Evolutionary conservation across 1,284 basidiomycete genomes (phyloP).

Genomic region (Agaricales sp.): DNA sequence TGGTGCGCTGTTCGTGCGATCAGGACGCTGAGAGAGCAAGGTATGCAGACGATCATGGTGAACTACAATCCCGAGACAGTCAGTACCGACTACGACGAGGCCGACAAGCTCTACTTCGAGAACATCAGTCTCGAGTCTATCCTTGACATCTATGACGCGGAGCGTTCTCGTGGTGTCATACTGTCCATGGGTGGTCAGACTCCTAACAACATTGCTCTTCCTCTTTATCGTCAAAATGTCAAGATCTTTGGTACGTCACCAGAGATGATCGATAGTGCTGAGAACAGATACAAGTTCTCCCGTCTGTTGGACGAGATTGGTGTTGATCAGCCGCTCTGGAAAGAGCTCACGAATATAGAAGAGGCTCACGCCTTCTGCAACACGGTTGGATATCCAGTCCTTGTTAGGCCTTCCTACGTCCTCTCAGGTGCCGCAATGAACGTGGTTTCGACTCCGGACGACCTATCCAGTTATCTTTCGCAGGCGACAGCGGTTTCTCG

Average conservation of each 20-base stretch:
- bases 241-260: conserved; percentile 98
- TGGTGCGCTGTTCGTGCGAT: conserved; percentile 99
- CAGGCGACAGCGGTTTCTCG: conserved; percentile 97
- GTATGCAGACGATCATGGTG: conserved; percentile 97
- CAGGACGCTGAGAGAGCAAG: conserved; percentile 87
- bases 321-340: conserved; percentile 97
- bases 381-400: conserved; percentile 89
- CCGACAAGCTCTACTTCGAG: conserved; percentile 97
- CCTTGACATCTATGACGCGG: conserved; percentile 93
- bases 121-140: conserved; percentile 97
- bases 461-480: conserved; percentile 85
- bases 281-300: conserved; percentile 99
- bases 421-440: conserved; percentile 99
- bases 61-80: conserved; percentile 99
- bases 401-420: conserved; percentile 96
- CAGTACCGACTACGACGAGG: conserved; percentile 98
- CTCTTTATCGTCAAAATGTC: conserved; percentile 90
- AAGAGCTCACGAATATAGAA: conserved; percentile 87
- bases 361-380: conserved; percentile 86
- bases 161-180: conserved; percentile 86
- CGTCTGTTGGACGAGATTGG: conserved; percentile 95
- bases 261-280: conserved; percentile 99
- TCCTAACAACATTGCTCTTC: conserved; percentile 96
- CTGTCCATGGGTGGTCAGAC: conserved; percentile 98
- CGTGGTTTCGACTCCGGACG: conserved; percentile 90